phyloP scores from a whole-genome alignment of 2,329 filamentous ascomycete species.

The Claviceps humidiphila region DNA sequence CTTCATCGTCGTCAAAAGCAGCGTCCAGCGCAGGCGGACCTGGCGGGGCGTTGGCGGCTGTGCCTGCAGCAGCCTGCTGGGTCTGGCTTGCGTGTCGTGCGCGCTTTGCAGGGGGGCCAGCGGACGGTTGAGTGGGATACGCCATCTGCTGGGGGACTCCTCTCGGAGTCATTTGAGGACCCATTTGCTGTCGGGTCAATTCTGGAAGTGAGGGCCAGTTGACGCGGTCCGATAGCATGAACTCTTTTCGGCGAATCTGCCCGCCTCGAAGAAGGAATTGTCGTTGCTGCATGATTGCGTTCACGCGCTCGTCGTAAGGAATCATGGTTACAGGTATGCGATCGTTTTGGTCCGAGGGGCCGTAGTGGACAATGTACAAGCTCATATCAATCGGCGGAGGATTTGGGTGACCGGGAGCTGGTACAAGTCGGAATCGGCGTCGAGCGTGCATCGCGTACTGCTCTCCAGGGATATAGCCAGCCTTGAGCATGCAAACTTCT shows the following conservation, averaged over 20 bases:
- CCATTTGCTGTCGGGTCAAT: conserved; percentile 36
- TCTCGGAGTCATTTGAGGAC: conserved; percentile 30
- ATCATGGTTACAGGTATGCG: conserved; percentile 58
- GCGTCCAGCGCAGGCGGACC: conserved; percentile 27
- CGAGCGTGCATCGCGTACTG: conserved; percentile 63
- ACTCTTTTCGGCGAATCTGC: conserved; percentile 78
- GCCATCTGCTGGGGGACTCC: conserved; percentile 48
- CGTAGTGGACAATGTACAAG: conserved; percentile 87
- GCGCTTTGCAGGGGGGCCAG: conserved; percentile 43
- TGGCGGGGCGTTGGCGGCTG: conserved; percentile 15
- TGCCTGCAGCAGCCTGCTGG: conserved; percentile 17
- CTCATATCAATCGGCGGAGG: conserved; percentile 62
- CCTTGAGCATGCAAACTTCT: conserved; percentile 76
- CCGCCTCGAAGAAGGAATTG: conserved; percentile 60
- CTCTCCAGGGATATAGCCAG: conserved; percentile 69
- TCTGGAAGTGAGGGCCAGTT: conserved; percentile 78
- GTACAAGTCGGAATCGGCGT: conserved; percentile 72
- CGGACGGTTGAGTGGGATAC: conserved; percentile 40
- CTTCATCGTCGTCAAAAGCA: conserved; percentile 74
- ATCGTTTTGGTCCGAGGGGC: conserved; percentile 59
- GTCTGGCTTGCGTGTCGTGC: conserved; percentile 31
- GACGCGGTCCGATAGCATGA: conserved; percentile 78
- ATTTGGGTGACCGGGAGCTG: conserved; percentile 56
- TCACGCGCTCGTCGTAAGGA: conserved; percentile 47
- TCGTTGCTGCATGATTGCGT: conserved; percentile 46